These are phyloP conservation scores for Datura wrightii DNA, from an alignment of 257 asterid species.

Conservation along the genomic window DNA sequence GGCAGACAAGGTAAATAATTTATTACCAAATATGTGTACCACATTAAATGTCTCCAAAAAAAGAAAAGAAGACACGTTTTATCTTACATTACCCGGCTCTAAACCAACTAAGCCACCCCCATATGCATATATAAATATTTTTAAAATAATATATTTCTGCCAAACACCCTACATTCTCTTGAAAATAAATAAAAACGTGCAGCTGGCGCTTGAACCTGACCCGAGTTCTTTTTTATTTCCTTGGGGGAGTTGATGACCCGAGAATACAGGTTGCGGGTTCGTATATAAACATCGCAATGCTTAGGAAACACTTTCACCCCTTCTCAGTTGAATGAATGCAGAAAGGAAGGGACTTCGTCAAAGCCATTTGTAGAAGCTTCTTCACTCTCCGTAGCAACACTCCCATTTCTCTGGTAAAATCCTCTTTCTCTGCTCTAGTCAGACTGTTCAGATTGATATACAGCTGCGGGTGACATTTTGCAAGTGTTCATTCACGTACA, in stretches of 20 bases:
- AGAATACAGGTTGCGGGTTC: neutral
- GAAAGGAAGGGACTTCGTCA: slow-evolving; percentile 34
- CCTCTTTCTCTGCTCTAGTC: neutral
- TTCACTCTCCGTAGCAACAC: neutral
- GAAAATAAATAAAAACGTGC: too few species aligned
- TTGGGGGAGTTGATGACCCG: neutral
- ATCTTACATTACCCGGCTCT: too few species aligned
- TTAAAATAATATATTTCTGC: too few species aligned
- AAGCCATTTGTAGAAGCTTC: slow-evolving; percentile 23
- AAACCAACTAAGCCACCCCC: too few species aligned
- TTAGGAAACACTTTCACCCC: neutral
- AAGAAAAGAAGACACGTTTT: too few species aligned
- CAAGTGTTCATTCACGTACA: slow-evolving; percentile 33
- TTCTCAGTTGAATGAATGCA: slow-evolving; percentile 31
- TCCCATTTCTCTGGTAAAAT: neutral
- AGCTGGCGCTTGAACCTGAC: too few species aligned
- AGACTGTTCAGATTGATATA: neutral
- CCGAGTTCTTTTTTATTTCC: too few species aligned
- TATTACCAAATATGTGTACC: too few species aligned
- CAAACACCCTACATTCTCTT: too few species aligned
- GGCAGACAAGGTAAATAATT: too few species aligned
- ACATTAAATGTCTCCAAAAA: too few species aligned
- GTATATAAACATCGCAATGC: slow-evolving; percentile 24
- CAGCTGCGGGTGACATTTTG: neutral
- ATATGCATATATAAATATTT: too few species aligned